Percentiles rank a stretch among this genome's conserved stretches.
These are phyloP conservation scores for Pleurotus eryngii DNA, from an alignment of 768 basidiomycete genomes.

Conservation along the genomic window DNA sequence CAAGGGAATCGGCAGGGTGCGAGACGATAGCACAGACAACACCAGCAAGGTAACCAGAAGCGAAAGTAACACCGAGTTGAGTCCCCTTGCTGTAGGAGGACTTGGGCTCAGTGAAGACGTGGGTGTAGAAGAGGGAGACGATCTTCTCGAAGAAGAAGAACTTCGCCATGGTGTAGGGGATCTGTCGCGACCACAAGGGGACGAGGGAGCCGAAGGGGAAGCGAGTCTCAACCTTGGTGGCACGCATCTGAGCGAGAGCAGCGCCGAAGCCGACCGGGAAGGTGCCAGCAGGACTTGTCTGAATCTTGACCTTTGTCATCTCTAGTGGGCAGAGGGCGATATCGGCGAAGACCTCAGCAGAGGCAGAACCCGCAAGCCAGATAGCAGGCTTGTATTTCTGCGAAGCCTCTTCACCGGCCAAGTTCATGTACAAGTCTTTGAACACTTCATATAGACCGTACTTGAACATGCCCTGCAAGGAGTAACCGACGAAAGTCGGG, in stretches of 20 bases:
- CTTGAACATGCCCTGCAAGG: slow-evolving; percentile 97
- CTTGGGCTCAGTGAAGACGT: slow-evolving; percentile 80
- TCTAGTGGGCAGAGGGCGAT: slow-evolving; percentile 94
- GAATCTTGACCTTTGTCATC: slow-evolving; percentile 91
- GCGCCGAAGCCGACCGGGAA: slow-evolving; percentile 76
- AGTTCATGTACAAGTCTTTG: slow-evolving; percentile 91
- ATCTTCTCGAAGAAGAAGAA: slow-evolving; percentile 96
- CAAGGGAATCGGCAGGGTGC: slow-evolving; percentile 91
- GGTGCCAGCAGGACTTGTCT: slow-evolving; percentile 70
- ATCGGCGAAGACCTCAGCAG: slow-evolving; percentile 94
- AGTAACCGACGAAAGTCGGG: slow-evolving; percentile 91
- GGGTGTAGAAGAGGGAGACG: slow-evolving; percentile 82
- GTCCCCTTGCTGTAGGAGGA: slow-evolving; percentile 75
- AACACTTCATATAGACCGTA: slow-evolving; percentile 97
- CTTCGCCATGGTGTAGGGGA: slow-evolving; percentile 99
- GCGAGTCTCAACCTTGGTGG: slow-evolving; percentile 65
- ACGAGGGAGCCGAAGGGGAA: slow-evolving; percentile 85
- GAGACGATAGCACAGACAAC: slow-evolving; percentile 95
- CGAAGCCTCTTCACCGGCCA: slow-evolving; percentile 79
- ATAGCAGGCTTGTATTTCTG: slow-evolving; percentile 84
- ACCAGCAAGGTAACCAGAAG: slow-evolving; percentile 92
- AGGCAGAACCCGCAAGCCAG: slow-evolving; percentile 93
- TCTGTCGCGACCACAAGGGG: slow-evolving; percentile 88
- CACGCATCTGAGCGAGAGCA: slow-evolving; percentile 69
- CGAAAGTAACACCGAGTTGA: slow-evolving; percentile 87